Evolutionary conservation across 176 grass and related monocot genomes (phyloP).

Genomic region (Bothriochloa decipiens): DNA sequence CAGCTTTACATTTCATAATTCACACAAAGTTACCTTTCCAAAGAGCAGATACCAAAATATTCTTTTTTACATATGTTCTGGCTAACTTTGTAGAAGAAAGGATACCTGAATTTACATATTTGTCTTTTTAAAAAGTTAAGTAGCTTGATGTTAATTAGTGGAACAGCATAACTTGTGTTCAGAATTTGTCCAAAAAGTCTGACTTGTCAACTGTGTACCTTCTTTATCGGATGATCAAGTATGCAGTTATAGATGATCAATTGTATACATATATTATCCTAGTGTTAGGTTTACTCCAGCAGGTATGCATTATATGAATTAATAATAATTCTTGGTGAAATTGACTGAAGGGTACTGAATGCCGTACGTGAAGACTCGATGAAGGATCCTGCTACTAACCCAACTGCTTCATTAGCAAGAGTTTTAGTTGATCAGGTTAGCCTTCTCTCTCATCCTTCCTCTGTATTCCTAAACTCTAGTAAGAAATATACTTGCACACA

Average conservation of each 20-base stretch:
- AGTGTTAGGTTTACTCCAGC: slow-evolving; percentile 6
- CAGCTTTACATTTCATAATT: neutral
- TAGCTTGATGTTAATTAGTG: neutral
- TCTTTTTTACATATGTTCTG: slow-evolving; percentile 8
- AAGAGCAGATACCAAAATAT: slow-evolving; percentile 8
- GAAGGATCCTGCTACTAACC: slow-evolving; percentile 66
- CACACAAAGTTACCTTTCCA: slow-evolving; percentile 9
- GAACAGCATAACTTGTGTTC: neutral
- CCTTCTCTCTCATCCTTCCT: slow-evolving; percentile 11
- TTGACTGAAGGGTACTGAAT: slow-evolving; percentile 73
- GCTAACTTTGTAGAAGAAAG: neutral
- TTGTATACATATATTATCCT: slow-evolving; percentile 12
- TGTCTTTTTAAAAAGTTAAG: slow-evolving; percentile 9
- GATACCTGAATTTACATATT: slow-evolving; percentile 16
- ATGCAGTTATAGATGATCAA: slow-evolving; percentile 7
- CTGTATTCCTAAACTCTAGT: neutral
- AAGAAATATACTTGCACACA: slow-evolving; percentile 34
- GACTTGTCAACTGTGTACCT: slow-evolving; percentile 11
- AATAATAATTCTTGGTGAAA: slow-evolving; percentile 18
- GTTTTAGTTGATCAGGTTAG: slow-evolving; percentile 89
- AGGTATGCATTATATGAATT: slow-evolving; percentile 16
- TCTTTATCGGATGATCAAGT: slow-evolving; percentile 17
- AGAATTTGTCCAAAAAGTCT: neutral
- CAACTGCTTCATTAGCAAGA: slow-evolving; percentile 77
- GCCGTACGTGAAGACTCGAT: slow-evolving; percentile 68